Base-by-base conservation (phyloP, 768 basidiomycete species). In the Pilatotrama ljubarskyi region DNA sequence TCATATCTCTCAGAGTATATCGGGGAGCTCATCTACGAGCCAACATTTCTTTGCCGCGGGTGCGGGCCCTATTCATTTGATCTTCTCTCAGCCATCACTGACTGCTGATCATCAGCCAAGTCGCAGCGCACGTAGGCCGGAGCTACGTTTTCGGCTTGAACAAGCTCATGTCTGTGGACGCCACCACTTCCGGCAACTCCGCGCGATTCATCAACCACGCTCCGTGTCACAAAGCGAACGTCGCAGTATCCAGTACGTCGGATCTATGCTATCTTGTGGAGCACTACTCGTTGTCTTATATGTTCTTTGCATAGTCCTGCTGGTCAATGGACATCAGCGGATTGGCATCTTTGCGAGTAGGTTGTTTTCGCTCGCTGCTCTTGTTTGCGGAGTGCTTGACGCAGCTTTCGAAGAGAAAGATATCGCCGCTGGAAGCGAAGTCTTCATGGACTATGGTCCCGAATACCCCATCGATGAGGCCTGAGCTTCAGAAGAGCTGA, bases 171-270 rank as follows among this genome's bases (percentile, higher is more conserved):
- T 74, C 78, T 8, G 65, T 90, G n/a, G 90, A 91, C 67, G 75
- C 82, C 29, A 70, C 78, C 17, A 76, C 74, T 36, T 79, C 74
- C 0, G 88, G 87, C 4, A 90, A 90, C 58, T 75, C 78, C 40
- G 76, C 87, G n/a, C 77, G 88, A 14, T 90, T 84, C 64, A 83
- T 91, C 53, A 88, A 92, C 65, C 89, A 91, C 57, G 73, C 75
- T 20, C 64, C 46, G 48, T 36, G 50, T 35, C 58, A 59, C 50
- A 62, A 44, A 17, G 68, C 73, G 3, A 90, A 86, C 64, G 82
- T 81, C 59, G 50, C 60, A 1, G 83, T 84, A 0, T 65, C 58
- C 55, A 77, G 85, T 85, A 63, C 25, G 76, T 60, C 18, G 10
- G 10, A 40, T 20, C 41, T 15, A 36, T 11, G 22, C 46, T 17